Percentiles rank a stretch among this genome's conserved stretches.
These are phyloP conservation scores for Zygosaccharomyces rouxii DNA, from an alignment of 805 yeast species.

Conservation along the genomic window DNA sequence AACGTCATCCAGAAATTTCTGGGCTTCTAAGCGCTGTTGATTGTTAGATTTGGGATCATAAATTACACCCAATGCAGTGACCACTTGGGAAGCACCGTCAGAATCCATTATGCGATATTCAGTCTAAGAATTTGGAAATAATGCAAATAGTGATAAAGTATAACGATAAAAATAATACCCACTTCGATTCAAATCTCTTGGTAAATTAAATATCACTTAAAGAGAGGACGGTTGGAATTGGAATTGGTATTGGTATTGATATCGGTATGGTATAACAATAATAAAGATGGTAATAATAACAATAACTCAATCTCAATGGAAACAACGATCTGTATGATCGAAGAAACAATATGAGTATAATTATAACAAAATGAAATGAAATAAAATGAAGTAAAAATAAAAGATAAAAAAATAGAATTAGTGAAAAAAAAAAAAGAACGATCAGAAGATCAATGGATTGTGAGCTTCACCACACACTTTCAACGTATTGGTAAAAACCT, in stretches of 20 bases:
- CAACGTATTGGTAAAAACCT: neutral
- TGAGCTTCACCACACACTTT: slow-evolving; percentile 3
- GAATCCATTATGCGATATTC: slow-evolving; percentile 48
- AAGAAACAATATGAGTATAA: neutral
- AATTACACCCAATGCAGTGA: slow-evolving; percentile 69
- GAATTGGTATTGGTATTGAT: too few relatives aligned
- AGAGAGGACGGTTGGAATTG: neutral
- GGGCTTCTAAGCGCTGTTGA: slow-evolving; percentile 52
- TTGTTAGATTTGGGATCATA: slow-evolving; percentile 65
- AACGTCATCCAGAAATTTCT: slow-evolving; percentile 66
- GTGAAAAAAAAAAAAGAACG: slow-evolving; percentile 1
- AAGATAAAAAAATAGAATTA: slow-evolving; percentile 1
- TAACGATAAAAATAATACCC: neutral
- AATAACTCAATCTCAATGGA: too few relatives aligned
- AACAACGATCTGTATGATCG: too few relatives aligned
- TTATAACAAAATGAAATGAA: neutral
- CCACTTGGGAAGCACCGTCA: slow-evolving; percentile 66
- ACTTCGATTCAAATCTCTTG: neutral
- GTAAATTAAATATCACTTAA: neutral
- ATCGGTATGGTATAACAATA: too few relatives aligned
- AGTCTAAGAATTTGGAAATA: neutral
- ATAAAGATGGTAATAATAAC: too few relatives aligned
- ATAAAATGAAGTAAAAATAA: neutral
- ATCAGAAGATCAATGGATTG: slow-evolving; percentile 2
- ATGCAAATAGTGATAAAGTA: neutral